Percentiles rank a stretch among this genome's conserved stretches.
Conservation (phyloP, 108 stramenopile species). For the Skeletonema menzelii region DNA sequence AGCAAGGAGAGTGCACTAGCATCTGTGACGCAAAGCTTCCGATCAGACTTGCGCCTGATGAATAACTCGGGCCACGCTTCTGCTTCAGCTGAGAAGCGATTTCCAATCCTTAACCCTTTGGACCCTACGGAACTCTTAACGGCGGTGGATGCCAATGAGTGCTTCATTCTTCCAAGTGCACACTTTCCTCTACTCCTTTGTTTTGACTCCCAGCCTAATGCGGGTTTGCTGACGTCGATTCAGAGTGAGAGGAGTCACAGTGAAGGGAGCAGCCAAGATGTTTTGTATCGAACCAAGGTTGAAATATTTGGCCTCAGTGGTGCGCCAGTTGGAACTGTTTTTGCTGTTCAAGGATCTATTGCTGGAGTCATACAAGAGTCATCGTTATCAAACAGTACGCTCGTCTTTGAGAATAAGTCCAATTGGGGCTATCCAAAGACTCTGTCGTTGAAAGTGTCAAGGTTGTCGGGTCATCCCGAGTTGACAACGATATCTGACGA, state of each 20-base stretch:
- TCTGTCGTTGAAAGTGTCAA: conserved; percentile 58
- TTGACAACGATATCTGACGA: conserved; percentile 13
- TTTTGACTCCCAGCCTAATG: conserved; percentile 51
- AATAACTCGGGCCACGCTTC: conserved; percentile 16
- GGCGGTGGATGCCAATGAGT: conserved; percentile 65
- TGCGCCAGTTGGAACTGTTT: conserved; percentile 21
- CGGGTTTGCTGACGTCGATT: neutral
- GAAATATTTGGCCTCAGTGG: conserved; percentile 49
- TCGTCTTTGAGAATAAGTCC: conserved; percentile 72
- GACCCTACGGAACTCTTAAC: conserved; percentile 59
- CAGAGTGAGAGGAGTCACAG: neutral
- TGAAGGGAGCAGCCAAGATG: conserved; percentile 35
- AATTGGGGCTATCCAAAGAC: conserved; percentile 84
- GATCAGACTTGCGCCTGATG: conserved; percentile 50
- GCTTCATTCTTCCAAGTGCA: conserved; percentile 85
- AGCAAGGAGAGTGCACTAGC: conserved; percentile 77
- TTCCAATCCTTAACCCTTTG: conserved; percentile 73
- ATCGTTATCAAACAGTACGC: conserved; percentile 28
- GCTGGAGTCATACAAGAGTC: conserved; percentile 68
- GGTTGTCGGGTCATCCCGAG: conserved; percentile 23
- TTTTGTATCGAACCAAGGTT: conserved; percentile 65
- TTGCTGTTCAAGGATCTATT: conserved; percentile 62
- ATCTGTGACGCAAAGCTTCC: conserved; percentile 63
- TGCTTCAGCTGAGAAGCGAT: conserved; percentile 4
- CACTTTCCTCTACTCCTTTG: conserved; percentile 85